Base-by-base conservation (phyloP, 768 basidiomycete species). In the Sporobolomyces pararoseus region DNA sequence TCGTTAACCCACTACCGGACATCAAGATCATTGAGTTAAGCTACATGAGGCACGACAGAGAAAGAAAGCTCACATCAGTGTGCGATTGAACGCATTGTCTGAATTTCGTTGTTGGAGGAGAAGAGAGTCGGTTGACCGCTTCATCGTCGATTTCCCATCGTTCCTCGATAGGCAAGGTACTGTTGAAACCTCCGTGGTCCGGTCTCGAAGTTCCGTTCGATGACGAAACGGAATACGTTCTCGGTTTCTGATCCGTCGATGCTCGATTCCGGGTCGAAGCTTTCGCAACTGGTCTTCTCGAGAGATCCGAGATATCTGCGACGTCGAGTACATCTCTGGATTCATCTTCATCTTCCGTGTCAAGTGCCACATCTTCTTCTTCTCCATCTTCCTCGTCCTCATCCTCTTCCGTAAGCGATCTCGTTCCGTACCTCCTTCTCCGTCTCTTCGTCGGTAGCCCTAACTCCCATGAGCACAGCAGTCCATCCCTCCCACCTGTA, bases 1-100 rank as follows among this genome's bases (percentile, higher is more conserved):
- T 98, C 95, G 77, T 96, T 99, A 42, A 98, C 86, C 95, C 95
- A 99, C 80, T 97, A n/a, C n/a, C n/a, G 72, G 7, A 25, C 7
- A 16, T 16, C 4, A 50, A 31, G 19, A 31, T 31, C 31, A 21
- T 25, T 31, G 47, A 16, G 16, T 44, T 7, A 4, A 23, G 4
- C 13, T 14, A 4, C 10, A n/a, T 5, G 35, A 19, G 7, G 4
- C 23, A 12, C 29, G 12, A 1, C 37, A 12, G 35, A 50, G 29
- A 63, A n/a, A 35, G 16, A 10, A 34, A 23, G 25, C 46, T 35
- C 44, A 59, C 61, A 55, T 72, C 94, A 1, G 87, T 87, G 78
- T 97, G 93, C 7, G 86, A 84, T 78, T 97, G 93, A 13, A 88
- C 87, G 66, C 87, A 88, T 78, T 97, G 94, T 35, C 95, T 85